Percentiles rank a stretch among this genome's conserved stretches.
phyloP scores from a whole-genome alignment of 768 basidiomycete genomes.

The Trametes cingulata region DNA sequence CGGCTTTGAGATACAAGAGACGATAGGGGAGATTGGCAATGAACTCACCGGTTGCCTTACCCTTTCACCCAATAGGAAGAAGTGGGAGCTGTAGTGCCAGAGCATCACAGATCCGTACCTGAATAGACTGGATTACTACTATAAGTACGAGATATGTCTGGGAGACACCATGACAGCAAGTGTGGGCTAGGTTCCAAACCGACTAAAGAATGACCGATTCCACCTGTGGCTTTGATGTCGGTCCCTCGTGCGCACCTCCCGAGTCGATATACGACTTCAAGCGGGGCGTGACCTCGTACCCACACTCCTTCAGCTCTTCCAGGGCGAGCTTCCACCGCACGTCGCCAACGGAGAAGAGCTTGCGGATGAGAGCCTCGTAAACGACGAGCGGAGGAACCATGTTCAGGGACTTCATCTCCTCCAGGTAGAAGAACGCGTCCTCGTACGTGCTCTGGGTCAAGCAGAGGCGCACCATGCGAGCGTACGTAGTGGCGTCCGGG shows the following conservation, averaged over 20 bases:
- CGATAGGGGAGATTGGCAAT: too few relatives aligned
- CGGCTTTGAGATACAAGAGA: too few relatives aligned
- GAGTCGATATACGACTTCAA: slow-evolving; percentile 38
- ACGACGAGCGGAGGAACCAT: slow-evolving; percentile 53
- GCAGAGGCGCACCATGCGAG: slow-evolving; percentile 66
- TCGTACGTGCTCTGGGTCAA: slow-evolving; percentile 75
- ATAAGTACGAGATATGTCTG: slow-evolving; percentile 1
- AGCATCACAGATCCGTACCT: background rate
- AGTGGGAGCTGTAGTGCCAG: background rate
- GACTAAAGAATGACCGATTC: slow-evolving; percentile 4
- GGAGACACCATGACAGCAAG: too few relatives aligned
- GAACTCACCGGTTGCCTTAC: too few relatives aligned
- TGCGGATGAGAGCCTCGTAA: slow-evolving; percentile 62
- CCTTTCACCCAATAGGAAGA: too few relatives aligned
- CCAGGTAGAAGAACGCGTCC: slow-evolving; percentile 86
- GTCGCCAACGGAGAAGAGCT: slow-evolving; percentile 59
- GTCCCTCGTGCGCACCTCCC: slow-evolving; percentile 24
- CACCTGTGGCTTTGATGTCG: background rate
- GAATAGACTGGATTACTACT: slow-evolving; percentile 4
- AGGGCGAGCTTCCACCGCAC: slow-evolving; percentile 62
- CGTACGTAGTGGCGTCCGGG: slow-evolving; percentile 63
- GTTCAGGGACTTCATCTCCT: slow-evolving; percentile 76
- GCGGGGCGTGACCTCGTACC: slow-evolving; percentile 41
- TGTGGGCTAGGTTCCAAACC: too few relatives aligned
- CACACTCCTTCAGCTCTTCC: slow-evolving; percentile 69